Percentiles rank a stretch among this genome's conserved stretches.
Conservation (phyloP, 2,329 filamentous ascomycete genomes). For the Biscogniauxia marginata region DNA sequence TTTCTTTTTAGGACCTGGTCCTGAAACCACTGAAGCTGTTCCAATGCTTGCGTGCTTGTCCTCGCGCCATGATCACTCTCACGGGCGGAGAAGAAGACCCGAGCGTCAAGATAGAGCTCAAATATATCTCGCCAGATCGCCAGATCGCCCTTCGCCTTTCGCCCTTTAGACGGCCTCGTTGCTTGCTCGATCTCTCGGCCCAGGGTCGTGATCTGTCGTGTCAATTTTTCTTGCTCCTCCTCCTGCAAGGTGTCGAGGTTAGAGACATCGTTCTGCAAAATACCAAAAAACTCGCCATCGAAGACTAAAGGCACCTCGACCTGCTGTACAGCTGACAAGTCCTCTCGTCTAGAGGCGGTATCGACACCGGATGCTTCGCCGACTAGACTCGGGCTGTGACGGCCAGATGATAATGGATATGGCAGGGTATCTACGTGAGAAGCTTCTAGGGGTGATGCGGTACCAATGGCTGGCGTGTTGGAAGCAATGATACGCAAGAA, state of each 20-base stretch:
- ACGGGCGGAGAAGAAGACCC: slow-evolving; percentile 78
- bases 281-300: slow-evolving; percentile 76
- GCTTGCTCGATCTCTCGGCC: slow-evolving; percentile 63
- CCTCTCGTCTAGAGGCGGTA: background rate
- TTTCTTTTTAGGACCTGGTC: slow-evolving; percentile 60
- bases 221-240: slow-evolving; percentile 63
- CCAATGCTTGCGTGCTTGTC: slow-evolving; percentile 62
- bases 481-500: slow-evolving; percentile 62
- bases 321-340: slow-evolving; percentile 27
- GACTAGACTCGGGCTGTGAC: background rate
- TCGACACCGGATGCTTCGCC: background rate
- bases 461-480: slow-evolving; percentile 18
- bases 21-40: slow-evolving; percentile 71
- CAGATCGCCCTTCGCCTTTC: slow-evolving; percentile 62
- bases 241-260: slow-evolving; percentile 67
- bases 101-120: slow-evolving; percentile 74
- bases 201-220: slow-evolving; percentile 60
- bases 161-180: slow-evolving; percentile 61
- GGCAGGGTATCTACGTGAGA: background rate
- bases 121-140: slow-evolving; percentile 79
- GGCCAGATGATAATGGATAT: background rate
- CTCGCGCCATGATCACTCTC: slow-evolving; percentile 70
- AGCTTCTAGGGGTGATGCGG: background rate
- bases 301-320: slow-evolving; percentile 77
- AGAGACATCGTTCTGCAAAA: slow-evolving; percentile 69